Percentiles rank a stretch among this genome's conserved stretches.
phyloP scores from a whole-genome alignment of 306 rosid species.

The Rubus parviflorus region DNA sequence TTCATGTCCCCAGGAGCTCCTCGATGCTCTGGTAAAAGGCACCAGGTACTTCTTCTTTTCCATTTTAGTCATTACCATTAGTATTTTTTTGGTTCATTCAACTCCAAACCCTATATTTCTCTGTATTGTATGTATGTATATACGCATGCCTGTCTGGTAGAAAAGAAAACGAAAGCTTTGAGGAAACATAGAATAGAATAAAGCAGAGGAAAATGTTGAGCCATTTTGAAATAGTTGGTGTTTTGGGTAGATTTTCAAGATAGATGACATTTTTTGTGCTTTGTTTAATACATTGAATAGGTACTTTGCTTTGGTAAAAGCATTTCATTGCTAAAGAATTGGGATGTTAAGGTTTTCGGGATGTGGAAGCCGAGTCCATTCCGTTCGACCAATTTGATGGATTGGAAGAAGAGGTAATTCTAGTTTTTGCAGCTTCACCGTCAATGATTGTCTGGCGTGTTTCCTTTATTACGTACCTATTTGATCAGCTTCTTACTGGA shows the following conservation, averaged over 20 bases:
- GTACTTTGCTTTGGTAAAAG: slow-evolving; percentile 15
- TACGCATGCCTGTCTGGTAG: no score
- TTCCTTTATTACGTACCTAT: background rate
- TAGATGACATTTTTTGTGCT: slow-evolving; percentile 1
- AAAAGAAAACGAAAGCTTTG: no score
- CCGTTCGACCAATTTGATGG: slow-evolving; percentile 23
- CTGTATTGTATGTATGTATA: no score
- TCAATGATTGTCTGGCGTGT: background rate
- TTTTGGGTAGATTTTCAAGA: background rate
- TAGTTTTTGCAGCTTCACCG: background rate
- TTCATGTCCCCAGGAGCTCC: slow-evolving; percentile 26
- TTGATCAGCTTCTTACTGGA: background rate
- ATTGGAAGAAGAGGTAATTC: slow-evolving; percentile 47
- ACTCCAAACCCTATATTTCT: no score
- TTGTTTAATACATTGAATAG: background rate
- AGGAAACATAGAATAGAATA: no score
- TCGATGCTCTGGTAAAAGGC: slow-evolving; percentile 25
- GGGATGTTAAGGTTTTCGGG: slow-evolving; percentile 30
- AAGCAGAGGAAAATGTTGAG: no score
- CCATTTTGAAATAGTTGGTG: no score
- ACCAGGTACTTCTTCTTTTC: slow-evolving; percentile 16
- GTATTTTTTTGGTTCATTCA: background rate
- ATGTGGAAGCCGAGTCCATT: slow-evolving; percentile 33
- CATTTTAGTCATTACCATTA: background rate
- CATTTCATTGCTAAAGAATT: slow-evolving; percentile 28